phyloP scores from a whole-genome alignment of 441 rosid species.

The Erodium moschatum region DNA sequence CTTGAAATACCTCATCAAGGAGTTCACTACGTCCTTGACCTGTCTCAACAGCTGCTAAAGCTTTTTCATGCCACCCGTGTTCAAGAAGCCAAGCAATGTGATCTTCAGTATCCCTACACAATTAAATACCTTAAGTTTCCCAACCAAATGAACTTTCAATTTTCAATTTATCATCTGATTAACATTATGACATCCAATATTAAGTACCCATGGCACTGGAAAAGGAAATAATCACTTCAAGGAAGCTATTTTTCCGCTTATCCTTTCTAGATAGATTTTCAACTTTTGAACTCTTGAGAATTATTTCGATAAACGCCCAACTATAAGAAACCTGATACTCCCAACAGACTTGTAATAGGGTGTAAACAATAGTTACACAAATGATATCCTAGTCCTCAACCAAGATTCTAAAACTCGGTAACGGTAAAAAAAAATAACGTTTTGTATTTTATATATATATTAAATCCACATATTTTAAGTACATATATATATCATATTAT shows the following conservation, averaged over 20 bases:
- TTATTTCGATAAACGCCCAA: neutral
- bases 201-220: neutral
- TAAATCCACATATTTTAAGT: too few species aligned
- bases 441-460: too few species aligned
- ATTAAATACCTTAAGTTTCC: conserved; percentile 14
- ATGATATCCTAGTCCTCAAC: neutral
- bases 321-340: neutral
- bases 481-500: too few species aligned
- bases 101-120: conserved; percentile 88
- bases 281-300: neutral
- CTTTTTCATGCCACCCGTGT: conserved; percentile 96
- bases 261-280: conserved; percentile 5
- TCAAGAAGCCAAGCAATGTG: conserved; percentile 97
- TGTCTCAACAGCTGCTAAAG: conserved; percentile 95
- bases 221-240: neutral
- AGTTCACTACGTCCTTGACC: conserved; percentile 90
- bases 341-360: neutral
- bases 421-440: too few species aligned
- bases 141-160: conserved; percentile 3
- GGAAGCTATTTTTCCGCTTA: conserved; percentile 3
- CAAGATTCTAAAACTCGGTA: too few species aligned
- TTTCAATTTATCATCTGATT: neutral
- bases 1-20: conserved; percentile 70
- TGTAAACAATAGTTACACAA: neutral
- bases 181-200: neutral